Evolutionary conservation across 441 rosid genomes (phyloP), one percentile per base, ranked within the genome.

Genomic region (Sinapis alba): DNA sequence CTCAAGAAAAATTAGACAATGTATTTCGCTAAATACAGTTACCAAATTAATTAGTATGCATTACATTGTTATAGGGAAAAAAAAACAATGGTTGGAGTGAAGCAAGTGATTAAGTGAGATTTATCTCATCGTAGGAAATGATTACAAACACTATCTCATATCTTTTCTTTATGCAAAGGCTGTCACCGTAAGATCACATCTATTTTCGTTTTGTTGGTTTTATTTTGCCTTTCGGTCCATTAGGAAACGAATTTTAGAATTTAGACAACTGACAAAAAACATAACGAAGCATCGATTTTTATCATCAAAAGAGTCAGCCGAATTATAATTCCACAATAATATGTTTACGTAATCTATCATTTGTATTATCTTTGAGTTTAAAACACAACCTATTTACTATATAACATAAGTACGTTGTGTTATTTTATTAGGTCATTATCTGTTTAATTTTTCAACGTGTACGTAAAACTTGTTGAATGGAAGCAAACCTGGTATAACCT

Each of bases 71-170:
- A 21, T 50, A 50, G 21, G 34, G 7, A 20, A 50, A 50, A 50
- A 50, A 45, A 45, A 45, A n/a, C 19, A 50, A 20, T 51, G 26
- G 58, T 19, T 63, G 41, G 60, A 45, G 47, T 58, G 65, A 70
- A 76, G 65, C 16, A 76, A 77, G 61, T 57, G 53, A 7, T 62
- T 64, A 63, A 56, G 60, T 43, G n/a, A 71, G 72, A 70, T 41
- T 63, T 19, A 54, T 21, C 66, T 62, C 51, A 56, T 15, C 59
- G 19, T 43, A 69, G 24, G 75, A 72, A 77, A 83, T 85, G 76
- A 85, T 83, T 83, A 57, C 84, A 73, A 66, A 28, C 72, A 68
- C 75, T 5, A 43, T 64, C 54, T 64, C 71, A 57, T 57, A 12
- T 56, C 6, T 63, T 69, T 56, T 19, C 69, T 75, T 58, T 66